Evolutionary conservation across 768 basidiomycete genomes (phyloP).

Genomic region (Mycena rosella): DNA sequence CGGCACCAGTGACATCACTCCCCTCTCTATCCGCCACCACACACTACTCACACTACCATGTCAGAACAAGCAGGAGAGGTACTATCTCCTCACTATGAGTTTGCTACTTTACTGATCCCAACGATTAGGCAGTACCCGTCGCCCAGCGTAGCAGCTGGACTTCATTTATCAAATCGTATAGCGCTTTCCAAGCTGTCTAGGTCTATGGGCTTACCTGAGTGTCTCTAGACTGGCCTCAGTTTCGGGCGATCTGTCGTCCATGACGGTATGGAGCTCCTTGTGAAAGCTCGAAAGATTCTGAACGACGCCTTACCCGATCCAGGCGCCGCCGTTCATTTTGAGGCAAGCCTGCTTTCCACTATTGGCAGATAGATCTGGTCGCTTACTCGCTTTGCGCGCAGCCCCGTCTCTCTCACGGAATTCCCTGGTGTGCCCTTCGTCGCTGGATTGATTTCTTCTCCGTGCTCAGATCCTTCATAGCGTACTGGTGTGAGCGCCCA

Average conservation of each 20-base stretch:
- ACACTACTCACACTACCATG: constrained; percentile 19
- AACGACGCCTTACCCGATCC: not conserved
- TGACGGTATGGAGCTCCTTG: constrained; percentile 62
- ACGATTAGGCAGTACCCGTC: constrained; percentile 75
- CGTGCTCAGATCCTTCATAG: constrained; percentile 52
- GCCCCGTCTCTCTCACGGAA: constrained; percentile 85
- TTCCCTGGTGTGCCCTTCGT: constrained; percentile 77
- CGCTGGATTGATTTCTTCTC: constrained; percentile 7
- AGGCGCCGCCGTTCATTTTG: constrained; percentile 80
- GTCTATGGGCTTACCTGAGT: constrained; percentile 21
- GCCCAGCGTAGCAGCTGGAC: constrained; percentile 91
- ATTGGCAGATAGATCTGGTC: not conserved
- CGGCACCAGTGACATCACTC: not conserved
- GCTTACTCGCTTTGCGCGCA: constrained; percentile 68
- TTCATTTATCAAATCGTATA: constrained; percentile 89
- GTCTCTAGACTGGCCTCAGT: constrained; percentile 79
- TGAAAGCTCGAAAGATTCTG: not conserved
- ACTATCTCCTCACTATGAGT: not conserved
- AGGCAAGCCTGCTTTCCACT: not conserved
- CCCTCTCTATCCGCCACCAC: not conserved
- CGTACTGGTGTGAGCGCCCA: constrained; percentile 98
- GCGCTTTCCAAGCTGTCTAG: constrained; percentile 15
- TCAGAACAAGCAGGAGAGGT: constrained; percentile 33
- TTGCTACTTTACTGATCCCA: not conserved
- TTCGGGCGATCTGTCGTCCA: constrained; percentile 87